Percentiles rank a stretch among this genome's conserved stretches.
Evolutionary conservation across 768 basidiomycete genomes (phyloP).

Genomic region (Tulasnella sp.): DNA sequence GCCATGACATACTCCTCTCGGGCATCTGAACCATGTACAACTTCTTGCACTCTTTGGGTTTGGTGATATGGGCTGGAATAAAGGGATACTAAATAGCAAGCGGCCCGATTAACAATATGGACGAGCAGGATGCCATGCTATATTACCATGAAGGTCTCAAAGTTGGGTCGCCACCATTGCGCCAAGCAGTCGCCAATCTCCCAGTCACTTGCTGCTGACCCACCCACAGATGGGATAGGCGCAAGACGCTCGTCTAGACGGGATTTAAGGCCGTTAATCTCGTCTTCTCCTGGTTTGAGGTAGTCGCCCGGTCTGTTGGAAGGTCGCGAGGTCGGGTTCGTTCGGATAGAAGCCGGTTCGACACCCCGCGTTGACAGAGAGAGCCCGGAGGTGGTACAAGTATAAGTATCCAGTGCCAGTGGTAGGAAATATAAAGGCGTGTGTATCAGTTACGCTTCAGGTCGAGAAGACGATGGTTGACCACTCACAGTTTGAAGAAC

Average conservation of each 20-base stretch:
- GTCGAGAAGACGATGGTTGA: neutral
- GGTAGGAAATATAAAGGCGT: neutral
- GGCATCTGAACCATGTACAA: slow-evolving; percentile 93
- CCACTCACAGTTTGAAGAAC: slow-evolving; percentile 91
- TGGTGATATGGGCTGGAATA: slow-evolving; percentile 88
- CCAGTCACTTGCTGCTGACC: slow-evolving; percentile 77
- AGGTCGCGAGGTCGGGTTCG: neutral
- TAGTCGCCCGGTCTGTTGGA: slow-evolving; percentile 87
- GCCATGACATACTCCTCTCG: slow-evolving; percentile 57
- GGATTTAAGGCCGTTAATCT: slow-evolving; percentile 78
- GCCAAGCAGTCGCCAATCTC: slow-evolving; percentile 93
- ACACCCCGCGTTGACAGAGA: neutral
- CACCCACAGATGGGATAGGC: slow-evolving; percentile 66
- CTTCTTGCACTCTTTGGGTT: slow-evolving; percentile 97
- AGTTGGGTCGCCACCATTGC: slow-evolving; percentile 97
- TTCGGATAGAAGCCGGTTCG: neutral
- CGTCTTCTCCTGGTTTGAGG: slow-evolving; percentile 90
- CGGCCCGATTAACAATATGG: neutral
- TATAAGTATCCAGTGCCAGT: too few relatives aligned
- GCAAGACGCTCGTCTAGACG: slow-evolving; percentile 83
- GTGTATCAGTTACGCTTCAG: neutral
- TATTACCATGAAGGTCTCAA: slow-evolving; percentile 96
- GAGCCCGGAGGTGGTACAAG: neutral
- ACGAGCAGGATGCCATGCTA: neutral
- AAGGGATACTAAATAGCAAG: slow-evolving; percentile 64